phyloP scores from a whole-genome alignment of 2,329 filamentous ascomycete genomes.

The Alternaria atra region DNA sequence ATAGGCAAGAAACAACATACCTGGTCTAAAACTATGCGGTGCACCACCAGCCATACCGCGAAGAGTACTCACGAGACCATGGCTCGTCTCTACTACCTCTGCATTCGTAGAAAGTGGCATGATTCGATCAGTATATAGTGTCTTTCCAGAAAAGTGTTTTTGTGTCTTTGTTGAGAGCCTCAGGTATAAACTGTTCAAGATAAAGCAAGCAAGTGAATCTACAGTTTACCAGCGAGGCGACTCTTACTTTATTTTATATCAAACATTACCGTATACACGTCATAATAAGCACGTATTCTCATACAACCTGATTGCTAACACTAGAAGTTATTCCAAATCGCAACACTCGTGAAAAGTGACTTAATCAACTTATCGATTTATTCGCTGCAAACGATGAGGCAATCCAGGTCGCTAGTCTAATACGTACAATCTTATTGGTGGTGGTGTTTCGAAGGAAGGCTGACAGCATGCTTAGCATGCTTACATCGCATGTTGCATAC shows the following conservation, averaged over 20 bases:
- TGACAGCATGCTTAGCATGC: slow-evolving; percentile 38
- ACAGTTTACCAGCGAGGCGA: neutral
- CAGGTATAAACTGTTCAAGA: neutral
- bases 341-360: too few species aligned
- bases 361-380: neutral
- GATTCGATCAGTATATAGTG: neutral
- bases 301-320: neutral
- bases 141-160: neutral
- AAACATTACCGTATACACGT: neutral
- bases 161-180: neutral
- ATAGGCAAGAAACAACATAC: slow-evolving; percentile 22
- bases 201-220: neutral
- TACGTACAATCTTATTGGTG: slow-evolving; percentile 22
- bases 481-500: slow-evolving; percentile 23
- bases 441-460: neutral
- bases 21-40: slow-evolving; percentile 41
- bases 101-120: slow-evolving; percentile 47
- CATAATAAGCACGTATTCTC: neutral
- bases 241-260: neutral
- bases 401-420: slow-evolving; percentile 21
- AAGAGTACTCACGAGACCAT: slow-evolving; percentile 39
- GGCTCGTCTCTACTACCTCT: slow-evolving; percentile 38
- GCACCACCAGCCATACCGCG: slow-evolving; percentile 32
- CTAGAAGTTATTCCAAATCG: neutral
- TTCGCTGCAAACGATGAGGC: neutral